These are phyloP conservation scores for Calcarisporium arbuscula DNA, from an alignment of 2,329 filamentous ascomycete species.

Conservation along the genomic window DNA sequence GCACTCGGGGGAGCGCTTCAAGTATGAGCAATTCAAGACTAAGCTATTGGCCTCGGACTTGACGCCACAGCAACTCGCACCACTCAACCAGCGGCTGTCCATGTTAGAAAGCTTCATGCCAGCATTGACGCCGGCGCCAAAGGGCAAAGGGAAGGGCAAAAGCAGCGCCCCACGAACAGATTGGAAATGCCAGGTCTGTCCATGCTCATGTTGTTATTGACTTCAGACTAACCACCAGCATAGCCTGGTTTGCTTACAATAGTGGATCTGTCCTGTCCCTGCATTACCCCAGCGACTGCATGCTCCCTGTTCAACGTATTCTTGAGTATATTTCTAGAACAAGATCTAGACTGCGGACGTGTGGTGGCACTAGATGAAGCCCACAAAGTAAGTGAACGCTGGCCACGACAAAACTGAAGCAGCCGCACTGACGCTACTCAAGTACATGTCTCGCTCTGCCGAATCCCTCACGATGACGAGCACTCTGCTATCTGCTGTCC, in stretches of 20 bases:
- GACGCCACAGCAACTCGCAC: constrained; percentile 40
- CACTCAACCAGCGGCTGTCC: constrained; percentile 36
- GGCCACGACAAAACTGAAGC: constrained; percentile 1
- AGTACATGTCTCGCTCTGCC: constrained; percentile 55
- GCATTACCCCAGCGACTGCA: constrained; percentile 55
- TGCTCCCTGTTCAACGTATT: constrained; percentile 67
- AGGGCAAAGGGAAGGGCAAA: not conserved
- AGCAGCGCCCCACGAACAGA: not conserved
- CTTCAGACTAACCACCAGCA: not conserved
- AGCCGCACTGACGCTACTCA: not conserved
- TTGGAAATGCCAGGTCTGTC: not conserved
- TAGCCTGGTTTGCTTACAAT: constrained; percentile 52
- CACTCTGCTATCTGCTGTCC: constrained; percentile 52
- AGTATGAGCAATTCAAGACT: constrained; percentile 42
- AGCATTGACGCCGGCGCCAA: not conserved
- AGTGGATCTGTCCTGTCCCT: constrained; percentile 65
- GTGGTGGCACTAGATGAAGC: constrained; percentile 67
- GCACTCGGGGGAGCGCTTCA: constrained; percentile 28
- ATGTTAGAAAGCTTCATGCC: constrained; percentile 53
- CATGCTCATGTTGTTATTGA: not conserved
- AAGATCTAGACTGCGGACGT: constrained; percentile 39
- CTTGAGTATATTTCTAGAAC: constrained; percentile 55
- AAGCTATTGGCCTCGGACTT: constrained; percentile 29
- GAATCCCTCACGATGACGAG: constrained; percentile 53
- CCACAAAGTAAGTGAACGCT: constrained; percentile 41